phyloP scores from a whole-genome alignment of 257 asterid species.

The Haberlea rhodopensis region DNA sequence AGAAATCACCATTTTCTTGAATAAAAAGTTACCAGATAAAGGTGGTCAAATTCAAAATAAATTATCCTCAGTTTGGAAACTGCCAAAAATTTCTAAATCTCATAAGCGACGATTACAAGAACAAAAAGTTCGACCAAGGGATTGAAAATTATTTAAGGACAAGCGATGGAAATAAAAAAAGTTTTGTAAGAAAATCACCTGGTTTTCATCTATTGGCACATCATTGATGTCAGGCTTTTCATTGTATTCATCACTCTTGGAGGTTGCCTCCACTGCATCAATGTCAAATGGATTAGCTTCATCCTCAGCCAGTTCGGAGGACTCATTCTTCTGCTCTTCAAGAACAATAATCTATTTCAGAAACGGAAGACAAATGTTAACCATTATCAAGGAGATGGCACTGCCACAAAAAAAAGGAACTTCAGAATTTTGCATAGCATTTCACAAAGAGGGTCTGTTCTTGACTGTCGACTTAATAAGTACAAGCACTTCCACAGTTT shows the following conservation, averaged over 20 bases:
- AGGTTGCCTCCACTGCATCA: conserved; percentile 39
- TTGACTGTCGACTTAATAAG: neutral
- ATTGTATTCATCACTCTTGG: conserved; percentile 47
- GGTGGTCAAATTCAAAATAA: neutral
- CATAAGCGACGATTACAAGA: neutral
- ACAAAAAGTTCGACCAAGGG: neutral
- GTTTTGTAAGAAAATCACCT: conserved; percentile 36
- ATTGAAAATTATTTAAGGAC: neutral
- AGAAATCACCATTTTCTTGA: neutral
- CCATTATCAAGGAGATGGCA: neutral
- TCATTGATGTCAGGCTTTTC: conserved; percentile 94
- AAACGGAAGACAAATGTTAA: conserved; percentile 10
- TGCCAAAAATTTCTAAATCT: no score
- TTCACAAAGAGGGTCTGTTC: neutral
- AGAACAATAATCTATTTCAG: conserved; percentile 55
- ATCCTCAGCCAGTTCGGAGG: conserved; percentile 62
- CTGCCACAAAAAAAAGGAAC: conserved; percentile 13
- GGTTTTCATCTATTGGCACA: conserved; percentile 62
- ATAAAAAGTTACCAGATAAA: neutral
- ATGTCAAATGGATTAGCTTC: conserved; percentile 55
- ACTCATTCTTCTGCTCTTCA: conserved; percentile 78
- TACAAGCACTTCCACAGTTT: no score
- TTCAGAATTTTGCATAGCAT: neutral
- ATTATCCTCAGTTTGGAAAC: neutral
- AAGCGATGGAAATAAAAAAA: neutral